Base-by-base conservation (phyloP, 2,329 filamentous ascomycete species). In the Clonostachys solani region DNA sequence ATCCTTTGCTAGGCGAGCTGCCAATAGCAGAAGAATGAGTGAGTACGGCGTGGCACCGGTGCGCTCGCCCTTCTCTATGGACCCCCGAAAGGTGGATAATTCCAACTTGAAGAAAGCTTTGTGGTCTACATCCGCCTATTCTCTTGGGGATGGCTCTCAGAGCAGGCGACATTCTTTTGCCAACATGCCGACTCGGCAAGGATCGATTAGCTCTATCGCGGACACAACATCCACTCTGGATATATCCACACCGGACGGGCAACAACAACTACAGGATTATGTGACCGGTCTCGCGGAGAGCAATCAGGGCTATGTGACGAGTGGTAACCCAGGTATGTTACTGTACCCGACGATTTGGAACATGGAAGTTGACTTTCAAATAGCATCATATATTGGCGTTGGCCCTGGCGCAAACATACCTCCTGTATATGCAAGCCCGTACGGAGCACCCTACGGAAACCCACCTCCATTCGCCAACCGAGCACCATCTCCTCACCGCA, bases 101-200 rank as follows among this genome's bases (percentile, higher is more conserved):
- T 53, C 61, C 45, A 64, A 62, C 36, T 72, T 86, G 9, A 86
- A 84, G 63, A 85, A 81, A 57, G 81, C 77, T 5, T 79, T 81
- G 51, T 91, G 86, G 86, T 84, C 87, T 54, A 83, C 83, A 6
- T 74, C 84, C n/a, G 83, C 80, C 2, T 87, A 88, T 60, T 77
- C 79, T 41, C 74, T 80, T 19, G 74, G 72, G 5, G 84, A 88
- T 50, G 72, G 82, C 33, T 81, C 84, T 12, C 86, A 91, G 57
- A 90, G 87, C 56, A 80, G 89, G 49, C 82, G 89, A 29, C 89
- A 92, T 64, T 92, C 89, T 2, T 89, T 94, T 60, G 89, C 83
- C 45, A 84, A 84, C 56, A 75, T 85, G 57, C 81, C 79, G 29
- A 83, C 80, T 23, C 75, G 83, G 13, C 82, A 86, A 54, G 78